Evolutionary conservation across 1,139 yeast species (phyloP).

Genomic region (Scheffersomyces stambukii): DNA sequence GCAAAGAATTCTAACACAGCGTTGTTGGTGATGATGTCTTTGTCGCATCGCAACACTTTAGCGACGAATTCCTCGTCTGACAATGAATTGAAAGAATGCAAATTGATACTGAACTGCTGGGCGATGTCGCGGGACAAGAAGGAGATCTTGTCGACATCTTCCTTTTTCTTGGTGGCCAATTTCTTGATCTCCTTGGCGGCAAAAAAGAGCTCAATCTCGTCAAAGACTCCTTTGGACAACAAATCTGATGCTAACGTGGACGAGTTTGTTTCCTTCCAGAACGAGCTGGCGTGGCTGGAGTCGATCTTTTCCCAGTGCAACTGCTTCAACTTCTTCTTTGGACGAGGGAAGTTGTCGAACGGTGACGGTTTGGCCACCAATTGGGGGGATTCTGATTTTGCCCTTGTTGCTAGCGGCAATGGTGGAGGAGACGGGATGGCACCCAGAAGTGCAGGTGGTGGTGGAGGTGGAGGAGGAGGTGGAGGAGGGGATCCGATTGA

Average conservation of each 20-base stretch:
- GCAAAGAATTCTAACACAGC: slow-evolving; percentile 70
- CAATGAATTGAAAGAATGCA: slow-evolving; percentile 54
- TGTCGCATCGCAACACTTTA: slow-evolving; percentile 62
- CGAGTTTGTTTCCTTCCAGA: slow-evolving; percentile 48
- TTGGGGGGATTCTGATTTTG: too few species aligned
- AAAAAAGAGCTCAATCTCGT: slow-evolving; percentile 68
- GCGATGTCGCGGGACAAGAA: slow-evolving; percentile 68
- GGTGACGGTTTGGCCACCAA: too few species aligned
- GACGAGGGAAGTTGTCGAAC: slow-evolving; percentile 64
- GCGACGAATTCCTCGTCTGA: slow-evolving; percentile 54
- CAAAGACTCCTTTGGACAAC: slow-evolving; percentile 65
- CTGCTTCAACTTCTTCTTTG: slow-evolving; percentile 74
- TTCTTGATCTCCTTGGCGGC: slow-evolving; percentile 75
- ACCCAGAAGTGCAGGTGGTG: slow-evolving; percentile 19
- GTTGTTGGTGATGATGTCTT: slow-evolving; percentile 48
- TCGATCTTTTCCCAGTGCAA: slow-evolving; percentile 83
- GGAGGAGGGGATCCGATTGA: slow-evolving; percentile 15
- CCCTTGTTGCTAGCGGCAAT: slow-evolving; percentile 22
- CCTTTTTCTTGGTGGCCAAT: slow-evolving; percentile 45
- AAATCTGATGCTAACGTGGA: slow-evolving; percentile 54
- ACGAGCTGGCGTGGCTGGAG: slow-evolving; percentile 45
- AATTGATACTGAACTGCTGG: slow-evolving; percentile 75
- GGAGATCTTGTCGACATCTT: slow-evolving; percentile 49
- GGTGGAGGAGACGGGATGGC: slow-evolving; percentile 13
- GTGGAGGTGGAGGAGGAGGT: slow-evolving; percentile 22